Conservation (phyloP, 768 basidiomycete genomes). For the Grammothele lineata region DNA sequence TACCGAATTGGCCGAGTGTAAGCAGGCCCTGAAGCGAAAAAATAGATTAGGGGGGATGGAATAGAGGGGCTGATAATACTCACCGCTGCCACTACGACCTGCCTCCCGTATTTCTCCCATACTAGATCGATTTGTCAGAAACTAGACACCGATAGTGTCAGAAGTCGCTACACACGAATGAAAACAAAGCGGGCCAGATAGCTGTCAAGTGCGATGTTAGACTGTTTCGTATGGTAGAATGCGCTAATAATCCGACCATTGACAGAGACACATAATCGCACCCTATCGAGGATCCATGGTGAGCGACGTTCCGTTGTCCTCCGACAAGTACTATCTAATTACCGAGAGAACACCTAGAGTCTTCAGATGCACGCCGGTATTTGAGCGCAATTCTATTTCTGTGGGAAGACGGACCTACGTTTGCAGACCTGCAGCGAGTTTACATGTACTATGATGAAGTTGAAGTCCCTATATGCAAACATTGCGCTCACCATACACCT, state of each 20-base stretch:
- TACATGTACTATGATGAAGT: not conserved
- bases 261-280: conserved; percentile 2
- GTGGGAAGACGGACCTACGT: not conserved
- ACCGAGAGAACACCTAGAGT: conserved; percentile 3
- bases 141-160: not conserved
- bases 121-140: not conserved
- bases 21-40: not conserved
- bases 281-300: not conserved
- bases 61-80: no score
- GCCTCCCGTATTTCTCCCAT: no score
- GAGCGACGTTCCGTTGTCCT: no score
- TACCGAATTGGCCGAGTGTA: conserved; percentile 2
- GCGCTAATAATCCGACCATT: no score
- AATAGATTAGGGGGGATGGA: not conserved
- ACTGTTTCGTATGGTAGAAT: no score
- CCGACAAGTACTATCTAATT: not conserved
- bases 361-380: not conserved
- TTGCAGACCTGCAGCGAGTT: not conserved
- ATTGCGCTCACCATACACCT: not conserved
- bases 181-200: not conserved
- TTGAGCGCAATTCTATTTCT: not conserved
- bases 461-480: no score
- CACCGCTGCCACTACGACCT: no score
- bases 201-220: no score
- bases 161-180: not conserved